Conservation (phyloP, 2,329 filamentous ascomycete species). For the Monosporascus sp. region DNA sequence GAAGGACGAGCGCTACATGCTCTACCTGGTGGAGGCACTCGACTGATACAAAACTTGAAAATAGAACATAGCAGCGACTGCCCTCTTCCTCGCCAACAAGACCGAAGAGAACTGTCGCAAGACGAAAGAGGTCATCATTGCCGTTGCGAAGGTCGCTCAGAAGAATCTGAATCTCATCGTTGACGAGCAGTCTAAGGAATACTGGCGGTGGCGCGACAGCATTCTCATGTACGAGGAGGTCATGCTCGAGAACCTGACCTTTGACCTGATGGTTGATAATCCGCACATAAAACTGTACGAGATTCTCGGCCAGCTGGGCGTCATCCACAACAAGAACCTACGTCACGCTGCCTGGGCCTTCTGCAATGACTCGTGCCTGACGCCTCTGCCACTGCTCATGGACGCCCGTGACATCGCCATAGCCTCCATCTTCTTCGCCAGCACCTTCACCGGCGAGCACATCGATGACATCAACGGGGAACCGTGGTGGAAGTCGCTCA, state of each 20-base stretch:
- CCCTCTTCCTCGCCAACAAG: slow-evolving; percentile 92
- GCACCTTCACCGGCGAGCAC: slow-evolving; percentile 65
- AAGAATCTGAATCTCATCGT: slow-evolving; percentile 87
- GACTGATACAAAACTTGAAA: slow-evolving; percentile 10
- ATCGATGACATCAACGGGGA: slow-evolving; percentile 71
- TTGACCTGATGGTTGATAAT: slow-evolving; percentile 86
- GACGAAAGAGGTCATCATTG: slow-evolving; percentile 90
- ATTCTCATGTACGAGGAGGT: slow-evolving; percentile 90
- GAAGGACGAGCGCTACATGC: not conserved
- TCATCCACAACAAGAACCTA: slow-evolving; percentile 74
- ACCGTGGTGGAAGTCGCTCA: slow-evolving; percentile 82
- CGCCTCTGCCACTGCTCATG: slow-evolving; percentile 76
- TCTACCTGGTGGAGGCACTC: not conserved
- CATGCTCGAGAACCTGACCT: slow-evolving; percentile 86
- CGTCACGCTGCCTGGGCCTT: slow-evolving; percentile 91
- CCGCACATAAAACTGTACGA: slow-evolving; percentile 83
- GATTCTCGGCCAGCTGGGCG: slow-evolving; percentile 65
- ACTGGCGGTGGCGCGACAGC: slow-evolving; percentile 95
- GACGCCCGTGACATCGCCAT: slow-evolving; percentile 77
- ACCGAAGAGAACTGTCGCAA: slow-evolving; percentile 96
- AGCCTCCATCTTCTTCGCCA: slow-evolving; percentile 80
- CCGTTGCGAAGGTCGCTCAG: slow-evolving; percentile 89
- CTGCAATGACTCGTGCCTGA: slow-evolving; percentile 84
- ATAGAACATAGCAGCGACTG: slow-evolving; percentile 79
- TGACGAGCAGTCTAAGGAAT: slow-evolving; percentile 96